Percentiles rank a stretch among this genome's conserved stretches.
Evolutionary conservation across 2,329 filamentous ascomycete genomes (phyloP).

Genomic region (Teratosphaeria nubilosa): DNA sequence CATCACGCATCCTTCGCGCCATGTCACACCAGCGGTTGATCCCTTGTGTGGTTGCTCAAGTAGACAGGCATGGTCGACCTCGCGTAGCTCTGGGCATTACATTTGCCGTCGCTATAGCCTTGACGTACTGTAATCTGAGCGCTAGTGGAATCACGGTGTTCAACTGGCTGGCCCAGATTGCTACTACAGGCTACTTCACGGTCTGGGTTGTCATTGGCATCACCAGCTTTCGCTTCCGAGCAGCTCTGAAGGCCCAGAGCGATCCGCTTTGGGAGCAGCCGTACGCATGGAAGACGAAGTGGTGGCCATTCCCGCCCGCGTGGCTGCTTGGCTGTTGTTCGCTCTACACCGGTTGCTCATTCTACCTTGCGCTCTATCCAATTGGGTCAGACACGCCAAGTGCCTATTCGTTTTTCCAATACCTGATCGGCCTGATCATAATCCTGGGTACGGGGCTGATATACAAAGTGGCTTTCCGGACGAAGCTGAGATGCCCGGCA

Average conservation of each 20-base stretch:
- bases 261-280: conserved; percentile 52
- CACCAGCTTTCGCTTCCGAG: conserved; percentile 77
- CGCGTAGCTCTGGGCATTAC: conserved; percentile 60
- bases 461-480: conserved; percentile 7
- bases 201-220: conserved; percentile 76
- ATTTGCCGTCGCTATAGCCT: conserved; percentile 51
- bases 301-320: conserved; percentile 32
- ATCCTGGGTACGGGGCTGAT: conserved; percentile 26
- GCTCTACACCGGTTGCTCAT: conserved; percentile 7
- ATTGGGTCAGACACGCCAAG: conserved; percentile 26
- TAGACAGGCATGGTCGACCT: conserved; percentile 73
- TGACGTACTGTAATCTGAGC: conserved; percentile 58
- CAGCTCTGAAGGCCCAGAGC: conserved; percentile 58
- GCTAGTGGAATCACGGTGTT: conserved; percentile 55
- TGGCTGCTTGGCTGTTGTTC: conserved; percentile 9
- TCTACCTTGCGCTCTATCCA: conserved; percentile 8
- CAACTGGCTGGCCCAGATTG: conserved; percentile 64
- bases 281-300: conserved; percentile 49
- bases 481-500: conserved; percentile 6
- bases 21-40: conserved; percentile 49
- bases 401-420: conserved; percentile 10
- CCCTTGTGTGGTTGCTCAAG: conserved; percentile 63
- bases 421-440: conserved; percentile 42
- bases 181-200: conserved; percentile 60
- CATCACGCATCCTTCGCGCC: conserved; percentile 46